Conservation (phyloP, 2,329 filamentous ascomycete species). For the Penicillium sp. region DNA sequence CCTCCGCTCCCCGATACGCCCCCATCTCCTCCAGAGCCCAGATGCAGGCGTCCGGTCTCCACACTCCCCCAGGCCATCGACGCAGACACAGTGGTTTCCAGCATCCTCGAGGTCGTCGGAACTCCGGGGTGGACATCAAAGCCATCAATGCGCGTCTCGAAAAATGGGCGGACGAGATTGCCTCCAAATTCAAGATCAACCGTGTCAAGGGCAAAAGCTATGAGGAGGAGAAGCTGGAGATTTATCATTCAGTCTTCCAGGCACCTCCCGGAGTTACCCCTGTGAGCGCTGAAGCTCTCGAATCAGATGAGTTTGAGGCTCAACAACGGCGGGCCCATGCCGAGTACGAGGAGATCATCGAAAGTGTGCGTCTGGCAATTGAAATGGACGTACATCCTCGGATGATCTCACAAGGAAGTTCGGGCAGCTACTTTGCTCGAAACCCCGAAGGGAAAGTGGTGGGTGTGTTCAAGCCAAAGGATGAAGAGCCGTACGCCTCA, state of each 20-base stretch:
- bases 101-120: conserved; percentile 61
- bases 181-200: conserved; percentile 88
- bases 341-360: conserved; percentile 84
- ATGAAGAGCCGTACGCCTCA: conserved; percentile 95
- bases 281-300: conserved; percentile 70
- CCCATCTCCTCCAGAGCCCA: conserved; percentile 55
- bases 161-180: conserved; percentile 96
- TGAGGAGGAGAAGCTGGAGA: conserved; percentile 86
- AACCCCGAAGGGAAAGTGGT: conserved; percentile 91
- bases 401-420: conserved; percentile 96
- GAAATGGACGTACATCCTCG: conserved; percentile 87
- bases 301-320: conserved; percentile 57
- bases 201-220: conserved; percentile 69
- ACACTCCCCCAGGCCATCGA: conserved; percentile 41
- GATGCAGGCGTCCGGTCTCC: conserved; percentile 45
- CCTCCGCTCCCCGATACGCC: conserved; percentile 60
- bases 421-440: conserved; percentile 94
- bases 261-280: conserved; percentile 83
- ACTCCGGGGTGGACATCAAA: conserved; percentile 91
- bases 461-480: conserved; percentile 97
- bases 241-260: conserved; percentile 96
- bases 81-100: conserved; percentile 50
- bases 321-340: conserved; percentile 64
- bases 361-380: conserved; percentile 87
- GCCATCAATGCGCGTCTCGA: conserved; percentile 95